Base-by-base conservation (phyloP, 176 grass and related monocot genomes). In the Cenchrus fungigraminus region DNA sequence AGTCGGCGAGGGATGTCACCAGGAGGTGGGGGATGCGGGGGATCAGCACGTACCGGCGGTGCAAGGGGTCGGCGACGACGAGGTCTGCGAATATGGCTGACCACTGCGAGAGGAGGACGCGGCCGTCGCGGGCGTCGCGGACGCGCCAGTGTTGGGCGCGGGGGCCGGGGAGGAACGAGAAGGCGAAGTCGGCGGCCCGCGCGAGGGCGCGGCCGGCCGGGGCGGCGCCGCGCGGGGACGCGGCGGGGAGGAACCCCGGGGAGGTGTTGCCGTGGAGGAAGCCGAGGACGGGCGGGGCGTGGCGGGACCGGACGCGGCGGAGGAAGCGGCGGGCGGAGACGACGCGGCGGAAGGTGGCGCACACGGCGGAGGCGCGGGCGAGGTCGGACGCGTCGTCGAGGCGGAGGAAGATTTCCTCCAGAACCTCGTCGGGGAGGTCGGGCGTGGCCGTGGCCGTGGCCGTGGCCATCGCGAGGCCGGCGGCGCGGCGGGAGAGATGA, bases 31-130 rank as follows among this genome's bases (percentile, higher is more conserved):
- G 79, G 49, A 81, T 37, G 3, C 47, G 32, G 4, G 69, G 85
- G 32, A 86, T 78, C 56, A 9, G 0, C 10, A 46, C 11, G 75
- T 78, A 78, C 70, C 47, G 22, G 22, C 46, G 70, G 70, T 52
- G 28, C 70, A 29, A 31, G 12, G 70, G 70, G 46, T 78, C 57
- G 3, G 19, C 45, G 56, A 62, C 49, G 5, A 51, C 70, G n/a
- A 78, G 42, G 12, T 22, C 40, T 0, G n/a, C 1, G 17, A 20
- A 43, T 5, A 4, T 14, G 56, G 20, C 7, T 1, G 12, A 13
- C 4, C 25, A 3, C 12, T 6, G n/a, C 2, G 20, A 29, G 22
- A 52, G 70, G 70, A 73, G 70, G 5, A 52, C 63, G 63, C 29
- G 63, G 29, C 51, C 51, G 51, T 54, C 52, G 11, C 11, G 40